Conservation (phyloP, 2,329 filamentous ascomycete genomes). For the Daldinia sp. region DNA sequence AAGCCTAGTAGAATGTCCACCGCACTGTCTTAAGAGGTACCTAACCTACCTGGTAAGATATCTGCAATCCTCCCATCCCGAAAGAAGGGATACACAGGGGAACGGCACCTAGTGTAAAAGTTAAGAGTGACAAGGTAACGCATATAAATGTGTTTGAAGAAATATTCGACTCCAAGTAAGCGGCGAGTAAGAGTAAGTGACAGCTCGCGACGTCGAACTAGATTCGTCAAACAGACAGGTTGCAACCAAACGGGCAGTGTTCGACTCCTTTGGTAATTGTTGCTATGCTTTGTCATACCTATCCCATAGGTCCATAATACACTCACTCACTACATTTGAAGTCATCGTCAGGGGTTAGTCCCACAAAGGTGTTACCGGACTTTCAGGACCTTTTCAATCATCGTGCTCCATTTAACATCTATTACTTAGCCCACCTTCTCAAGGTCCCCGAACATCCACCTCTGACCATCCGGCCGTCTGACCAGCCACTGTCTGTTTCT, state of each 20-base stretch:
- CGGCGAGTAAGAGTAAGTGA: neutral
- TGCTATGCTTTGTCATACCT: neutral
- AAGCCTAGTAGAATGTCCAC: slow-evolving; percentile 9
- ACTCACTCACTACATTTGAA: slow-evolving; percentile 18
- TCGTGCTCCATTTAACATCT: slow-evolving; percentile 20
- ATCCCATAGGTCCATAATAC: neutral
- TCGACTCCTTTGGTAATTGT: neutral
- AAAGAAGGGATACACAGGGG: slow-evolving; percentile 10
- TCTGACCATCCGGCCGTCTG: neutral
- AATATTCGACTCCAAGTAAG: neutral
- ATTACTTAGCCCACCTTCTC: slow-evolving; percentile 13
- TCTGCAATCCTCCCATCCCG: slow-evolving; percentile 25
- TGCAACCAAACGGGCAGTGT: neutral
- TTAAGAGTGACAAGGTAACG: neutral
- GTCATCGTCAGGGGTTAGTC: slow-evolving; percentile 30
- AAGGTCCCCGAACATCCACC: slow-evolving; percentile 14
- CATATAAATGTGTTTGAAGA: neutral
- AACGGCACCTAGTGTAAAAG: slow-evolving; percentile 7
- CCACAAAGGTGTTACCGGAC: slow-evolving; percentile 20
- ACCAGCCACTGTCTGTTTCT: neutral
- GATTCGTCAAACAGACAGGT: neutral
- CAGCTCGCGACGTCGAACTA: neutral
- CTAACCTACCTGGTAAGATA: no score
- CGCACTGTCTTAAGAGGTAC: no score
- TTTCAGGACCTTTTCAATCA: slow-evolving; percentile 18